These are phyloP conservation scores for Eruca vesicaria DNA, from an alignment of 441 rosid genomes.

Conservation along the genomic window DNA sequence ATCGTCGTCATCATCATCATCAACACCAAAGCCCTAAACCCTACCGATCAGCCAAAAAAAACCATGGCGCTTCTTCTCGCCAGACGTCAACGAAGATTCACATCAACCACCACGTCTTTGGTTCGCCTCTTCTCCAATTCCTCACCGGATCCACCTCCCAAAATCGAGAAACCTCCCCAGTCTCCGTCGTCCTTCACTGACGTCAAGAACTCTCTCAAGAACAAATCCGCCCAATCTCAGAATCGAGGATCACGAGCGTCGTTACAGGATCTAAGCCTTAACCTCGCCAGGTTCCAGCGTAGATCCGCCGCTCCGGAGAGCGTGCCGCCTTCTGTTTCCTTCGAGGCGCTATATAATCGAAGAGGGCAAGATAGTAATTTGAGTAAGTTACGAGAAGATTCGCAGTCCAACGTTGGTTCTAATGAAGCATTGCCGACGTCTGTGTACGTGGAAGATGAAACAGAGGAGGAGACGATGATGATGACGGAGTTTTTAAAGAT, in stretches of 20 bases:
- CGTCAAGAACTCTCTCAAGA: slow-evolving; percentile 46
- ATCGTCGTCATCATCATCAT: slow-evolving; percentile 4
- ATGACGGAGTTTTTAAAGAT: slow-evolving; percentile 40
- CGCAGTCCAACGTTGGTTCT: slow-evolving; percentile 10
- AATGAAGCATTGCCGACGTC: slow-evolving; percentile 28
- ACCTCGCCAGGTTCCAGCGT: slow-evolving; percentile 47
- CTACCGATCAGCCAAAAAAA: background rate
- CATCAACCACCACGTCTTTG: slow-evolving; percentile 40
- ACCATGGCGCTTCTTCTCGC: slow-evolving; percentile 57
- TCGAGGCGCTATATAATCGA: slow-evolving; percentile 39
- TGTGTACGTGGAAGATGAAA: slow-evolving; percentile 28
- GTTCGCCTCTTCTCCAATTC: slow-evolving; percentile 53
- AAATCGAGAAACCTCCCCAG: slow-evolving; percentile 18
- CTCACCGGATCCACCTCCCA: slow-evolving; percentile 29
- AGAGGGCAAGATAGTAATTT: background rate
- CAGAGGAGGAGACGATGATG: slow-evolving; percentile 31
- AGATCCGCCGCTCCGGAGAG: slow-evolving; percentile 13
- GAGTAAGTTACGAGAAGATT: slow-evolving; percentile 30
- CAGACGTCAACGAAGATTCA: slow-evolving; percentile 39
- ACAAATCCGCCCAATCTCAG: slow-evolving; percentile 18
- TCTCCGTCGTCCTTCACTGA: slow-evolving; percentile 35
- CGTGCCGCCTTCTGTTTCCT: slow-evolving; percentile 20
- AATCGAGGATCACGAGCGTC: slow-evolving; percentile 2
- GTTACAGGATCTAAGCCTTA: slow-evolving; percentile 36
- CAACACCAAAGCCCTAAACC: slow-evolving; percentile 35